Base-by-base conservation (phyloP, 2,329 filamentous ascomycete genomes). In the Colletotrichum phormii region DNA sequence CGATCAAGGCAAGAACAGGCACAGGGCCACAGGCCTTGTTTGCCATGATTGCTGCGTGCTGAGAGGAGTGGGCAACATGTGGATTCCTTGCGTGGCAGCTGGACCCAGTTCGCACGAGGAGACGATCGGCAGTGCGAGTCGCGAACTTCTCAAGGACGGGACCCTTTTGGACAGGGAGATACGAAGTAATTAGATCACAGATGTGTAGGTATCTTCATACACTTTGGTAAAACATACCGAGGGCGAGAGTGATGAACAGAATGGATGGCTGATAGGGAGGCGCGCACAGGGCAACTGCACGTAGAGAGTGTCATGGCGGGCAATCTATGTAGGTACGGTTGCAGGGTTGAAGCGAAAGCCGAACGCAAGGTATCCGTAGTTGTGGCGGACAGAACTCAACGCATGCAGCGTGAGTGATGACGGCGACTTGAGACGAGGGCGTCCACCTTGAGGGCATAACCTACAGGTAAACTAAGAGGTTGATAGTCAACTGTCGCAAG, bases 81-180 rank as follows among this genome's bases (percentile, higher is more conserved):
- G 58, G 51, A 33, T 69, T 59, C 53, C 15, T 55, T 70, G 70
- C 59, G 60, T 72, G 66, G 54, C 70, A 72, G 66, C 70, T 24
- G 54, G 55, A 46, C 70, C 66, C 60, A 37, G 70, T 59, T 35
- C 49, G 70, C 64, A 59, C 53, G 46, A 64, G 66, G 70, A 66
- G 65, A 69, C 13, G 65, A 70, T 70, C 66, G 65, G 70, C 66
- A 72, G 51, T 51, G 65, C 70, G 51, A 63, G 46, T 64, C 60
- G 42, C 18, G 70, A 49, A 60, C 53, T 42, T 13, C 51, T 18
- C 37, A 42, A 37, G 37, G 8, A 42, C 37, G 37, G 26, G 26
- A 42, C 37, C 37, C 37, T 42, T 18, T 18, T 42, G 37, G 37
- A 6, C 37, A 42, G 37, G 37, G 15, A 42, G 26, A 29, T 29